A percentile compares a stretch with the other conserved stretches of the same genome.
Conservation (phyloP, 179 eudicot species). For the Silene noctiflora region DNA sequence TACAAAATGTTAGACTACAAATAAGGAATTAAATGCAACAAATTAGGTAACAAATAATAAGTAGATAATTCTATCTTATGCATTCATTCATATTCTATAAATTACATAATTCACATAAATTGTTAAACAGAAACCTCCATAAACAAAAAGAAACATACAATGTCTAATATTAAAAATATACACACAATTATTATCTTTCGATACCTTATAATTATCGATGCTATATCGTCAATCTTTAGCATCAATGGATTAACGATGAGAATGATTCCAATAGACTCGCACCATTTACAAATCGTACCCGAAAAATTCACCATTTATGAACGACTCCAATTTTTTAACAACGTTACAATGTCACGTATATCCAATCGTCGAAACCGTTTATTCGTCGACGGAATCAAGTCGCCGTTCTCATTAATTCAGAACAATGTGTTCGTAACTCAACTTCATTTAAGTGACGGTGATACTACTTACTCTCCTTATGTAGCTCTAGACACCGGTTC, state of each 20-base stretch:
- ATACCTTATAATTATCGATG: background rate
- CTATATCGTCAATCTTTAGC: background rate
- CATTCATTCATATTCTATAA: no score
- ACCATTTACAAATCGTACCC: conserved; percentile 12
- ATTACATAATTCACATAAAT: no score
- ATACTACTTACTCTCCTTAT: background rate
- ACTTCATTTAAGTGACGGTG: background rate
- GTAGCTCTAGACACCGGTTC: conserved; percentile 18
- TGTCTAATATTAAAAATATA: background rate
- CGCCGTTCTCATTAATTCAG: background rate
- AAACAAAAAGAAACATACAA: background rate
- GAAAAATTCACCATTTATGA: background rate
- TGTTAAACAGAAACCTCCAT: no score
- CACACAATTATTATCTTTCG: background rate
- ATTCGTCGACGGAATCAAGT: background rate
- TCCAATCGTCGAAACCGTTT: background rate
- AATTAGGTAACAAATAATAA: no score
- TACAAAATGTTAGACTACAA: no score
- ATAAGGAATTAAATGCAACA: no score
- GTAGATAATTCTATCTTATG: no score
- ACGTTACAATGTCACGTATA: background rate
- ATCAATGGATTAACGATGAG: conserved; percentile 7
- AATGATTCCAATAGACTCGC: conserved; percentile 14
- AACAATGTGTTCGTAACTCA: conserved; percentile 3
- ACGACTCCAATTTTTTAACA: background rate